Percentiles rank a stretch among this genome's conserved stretches.
These are phyloP conservation scores for Penicillium mononematosum DNA, from an alignment of 495 filamentous ascomycete species.

Conservation along the genomic window DNA sequence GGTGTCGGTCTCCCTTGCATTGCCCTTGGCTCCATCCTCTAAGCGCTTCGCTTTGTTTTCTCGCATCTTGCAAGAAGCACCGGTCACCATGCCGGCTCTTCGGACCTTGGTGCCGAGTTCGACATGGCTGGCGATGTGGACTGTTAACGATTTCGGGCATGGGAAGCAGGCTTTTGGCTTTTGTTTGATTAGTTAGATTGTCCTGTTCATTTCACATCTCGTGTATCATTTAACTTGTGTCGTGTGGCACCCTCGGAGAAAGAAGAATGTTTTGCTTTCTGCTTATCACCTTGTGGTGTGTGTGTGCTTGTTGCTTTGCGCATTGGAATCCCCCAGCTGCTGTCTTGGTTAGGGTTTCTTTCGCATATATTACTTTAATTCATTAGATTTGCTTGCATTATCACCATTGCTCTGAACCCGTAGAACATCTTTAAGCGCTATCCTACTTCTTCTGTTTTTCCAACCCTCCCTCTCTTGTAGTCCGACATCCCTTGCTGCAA, in stretches of 20 bases:
- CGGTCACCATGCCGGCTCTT: conserved; percentile 10
- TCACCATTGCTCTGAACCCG: background rate
- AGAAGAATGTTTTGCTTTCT: conserved; percentile 35
- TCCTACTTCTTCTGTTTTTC: too few species aligned
- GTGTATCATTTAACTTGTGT: conserved; percentile 39
- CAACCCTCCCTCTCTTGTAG: too few species aligned
- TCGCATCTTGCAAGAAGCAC: conserved; percentile 23
- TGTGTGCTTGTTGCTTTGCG: conserved; percentile 27
- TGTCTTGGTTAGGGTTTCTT: conserved; percentile 16
- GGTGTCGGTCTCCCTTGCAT: conserved; percentile 48
- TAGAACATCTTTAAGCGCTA: background rate
- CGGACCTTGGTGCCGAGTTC: conserved; percentile 6
- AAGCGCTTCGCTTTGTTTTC: conserved; percentile 27
- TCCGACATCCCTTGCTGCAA: too few species aligned
- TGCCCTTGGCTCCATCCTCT: conserved; percentile 50
- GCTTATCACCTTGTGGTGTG: conserved; percentile 14
- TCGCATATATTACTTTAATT: conserved; percentile 32
- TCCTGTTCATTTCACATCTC: conserved; percentile 23
- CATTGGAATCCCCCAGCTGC: conserved; percentile 25
- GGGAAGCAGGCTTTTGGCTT: conserved; percentile 24
- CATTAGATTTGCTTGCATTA: conserved; percentile 26
- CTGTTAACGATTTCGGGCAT: conserved; percentile 26
- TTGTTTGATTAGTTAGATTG: conserved; percentile 26
- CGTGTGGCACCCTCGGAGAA: conserved; percentile 41
- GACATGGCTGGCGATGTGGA: conserved; percentile 15